Base-by-base conservation (phyloP, 441 rosid genomes). In the Syzygium syzygioides region DNA sequence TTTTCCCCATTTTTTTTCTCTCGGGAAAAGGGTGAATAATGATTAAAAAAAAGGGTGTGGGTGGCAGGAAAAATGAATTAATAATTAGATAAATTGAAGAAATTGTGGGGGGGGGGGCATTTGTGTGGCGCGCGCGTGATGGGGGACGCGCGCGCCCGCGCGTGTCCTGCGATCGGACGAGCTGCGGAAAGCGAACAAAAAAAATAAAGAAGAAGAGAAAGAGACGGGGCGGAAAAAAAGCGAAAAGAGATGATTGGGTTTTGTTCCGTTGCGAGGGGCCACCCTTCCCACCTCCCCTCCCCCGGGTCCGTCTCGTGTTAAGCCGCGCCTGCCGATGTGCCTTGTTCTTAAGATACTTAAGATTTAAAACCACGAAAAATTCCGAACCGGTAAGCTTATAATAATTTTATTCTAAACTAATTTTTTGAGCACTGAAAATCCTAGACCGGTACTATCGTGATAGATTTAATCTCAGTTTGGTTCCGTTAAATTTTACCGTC, bases 351-450 rank as follows among this genome's bases (percentile, higher is more conserved):
- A 45, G 7, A 45, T 7, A 7, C 48, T 7, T 7, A 0, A 2
- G 9, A 45, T 45, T 45, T 45, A 7, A 45, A 7, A 1, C 0
- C 48, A 45, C 48, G 9, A 1, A 45, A 45, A 45, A 45, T 45
- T 9, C 0, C 48, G 1, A 7, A 7, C 1, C 2, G 48, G 7
- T 45, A 7, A 2, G 2, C 48, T 0, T 2, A 9, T 7, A 7
- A 7, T 45, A 7, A 45, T 45, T 7, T 45, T 7, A 45, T 45
- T 2, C 2, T 9, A 9, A 7, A 7, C 1, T 7, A 45, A 45
- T 45, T 45, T 45, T 45, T 45, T 1, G 48, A 45, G 8, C 9
- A 1, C 9, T 9, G 48, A 7, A 45, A 45, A 7, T 2, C 9
- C 48, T 2, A 45, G 1, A 7, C 48, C 2, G 48, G 9, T 45